Base-by-base conservation (phyloP, 129 eudicot genomes). In the Lactuca sativa region DNA sequence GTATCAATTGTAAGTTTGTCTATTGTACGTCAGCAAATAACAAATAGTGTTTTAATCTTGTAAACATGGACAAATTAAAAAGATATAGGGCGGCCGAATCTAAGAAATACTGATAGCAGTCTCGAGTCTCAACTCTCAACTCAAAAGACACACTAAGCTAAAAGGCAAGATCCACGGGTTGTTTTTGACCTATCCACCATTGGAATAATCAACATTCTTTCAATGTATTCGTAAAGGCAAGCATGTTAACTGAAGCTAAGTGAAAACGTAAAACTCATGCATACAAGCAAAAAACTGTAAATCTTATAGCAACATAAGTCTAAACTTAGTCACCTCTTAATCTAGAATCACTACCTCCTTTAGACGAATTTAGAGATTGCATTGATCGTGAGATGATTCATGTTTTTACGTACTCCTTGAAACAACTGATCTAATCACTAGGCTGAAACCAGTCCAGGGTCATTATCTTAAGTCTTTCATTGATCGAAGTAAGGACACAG, bases 201-300 rank as follows among this genome's bases (percentile, higher is more conserved):
- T 56, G 64, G 64, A 38, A 56, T n/a, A 40, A 69, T 56, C 32
- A 70, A 25, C 57, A 41, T 58, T 40, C 66, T 13, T 21, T 56
- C 30, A 30, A 57, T 21, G 9, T 56, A 34, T 36, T 17, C 4
- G 11, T 9, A 38, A 12, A 56, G 5, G 4, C 43, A 21, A 6
- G 6, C 55, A 56, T 56, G 36, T 14, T 0, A 17, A 37, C 37
- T 38, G 53, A 17, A n/a, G 18, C 53, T 54, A 9, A 18, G 37
- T 15, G 18, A 36, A 16, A 36, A 18, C 4, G 61, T 34, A 52
- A 66, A 31, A 32, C 40, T 49, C 47, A 58, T 66, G 71, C 44
- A 66, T 49, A 51, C 13, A 49, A 32, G 9, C 37, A 11, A 66
- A 31, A 66, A 48, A 48, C 16, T 16, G 3, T 3, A 25, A 43